Evolutionary conservation across 176 grass and related monocot genomes (phyloP).

Genomic region (Triticum dicoccoides): DNA sequence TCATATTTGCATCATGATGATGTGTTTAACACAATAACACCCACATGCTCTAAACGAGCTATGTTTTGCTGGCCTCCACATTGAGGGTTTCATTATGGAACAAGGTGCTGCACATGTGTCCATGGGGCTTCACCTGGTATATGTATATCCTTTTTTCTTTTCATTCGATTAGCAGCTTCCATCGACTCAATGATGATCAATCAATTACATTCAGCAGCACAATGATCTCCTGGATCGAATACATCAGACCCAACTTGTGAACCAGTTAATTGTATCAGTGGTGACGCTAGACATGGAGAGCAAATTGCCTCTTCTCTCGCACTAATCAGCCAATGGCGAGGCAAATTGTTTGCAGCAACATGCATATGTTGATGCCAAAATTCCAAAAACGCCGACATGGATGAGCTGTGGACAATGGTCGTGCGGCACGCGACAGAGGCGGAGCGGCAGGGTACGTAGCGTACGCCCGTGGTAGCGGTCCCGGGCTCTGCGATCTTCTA

Average conservation of each 20-base stretch:
- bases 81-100: background rate
- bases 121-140: background rate
- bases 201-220: background rate
- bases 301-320: background rate
- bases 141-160: background rate
- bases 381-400: constrained; percentile 17
- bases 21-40: background rate
- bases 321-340: background rate
- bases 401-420: background rate
- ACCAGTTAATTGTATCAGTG: background rate
- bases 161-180: background rate
- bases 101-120: background rate
- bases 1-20: background rate
- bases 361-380: background rate
- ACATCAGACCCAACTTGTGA: background rate
- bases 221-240: background rate
- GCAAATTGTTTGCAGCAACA: background rate
- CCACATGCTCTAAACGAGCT: background rate
- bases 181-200: background rate
- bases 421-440: background rate
- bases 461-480: background rate
- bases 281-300: background rate
- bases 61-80: background rate
- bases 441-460: background rate
- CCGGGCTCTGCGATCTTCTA: constrained; percentile 1